phyloP scores from a whole-genome alignment of 768 basidiomycete species.

The Cyclocybe cylindracea region DNA sequence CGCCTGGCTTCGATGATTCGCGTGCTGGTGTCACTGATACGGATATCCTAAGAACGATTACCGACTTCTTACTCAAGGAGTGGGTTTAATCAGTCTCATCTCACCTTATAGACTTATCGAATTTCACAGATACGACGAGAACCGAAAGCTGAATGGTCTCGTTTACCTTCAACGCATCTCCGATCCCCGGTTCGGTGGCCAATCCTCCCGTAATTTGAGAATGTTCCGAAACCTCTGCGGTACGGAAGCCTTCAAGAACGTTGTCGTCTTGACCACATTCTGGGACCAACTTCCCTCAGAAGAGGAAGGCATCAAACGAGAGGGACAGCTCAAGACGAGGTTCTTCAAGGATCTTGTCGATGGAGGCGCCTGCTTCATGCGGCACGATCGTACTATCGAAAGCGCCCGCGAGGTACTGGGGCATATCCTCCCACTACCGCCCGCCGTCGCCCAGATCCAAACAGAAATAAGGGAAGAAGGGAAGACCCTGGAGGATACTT shows the following conservation, averaged over 20 bases:
- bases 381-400: slow-evolving; percentile 31
- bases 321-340: slow-evolving; percentile 33
- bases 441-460: slow-evolving; percentile 11
- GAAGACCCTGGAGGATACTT: slow-evolving; percentile 34
- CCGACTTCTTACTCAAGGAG: slow-evolving; percentile 15
- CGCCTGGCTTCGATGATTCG: slow-evolving; percentile 27
- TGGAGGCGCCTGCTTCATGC: slow-evolving; percentile 39
- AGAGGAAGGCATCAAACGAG: slow-evolving; percentile 30
- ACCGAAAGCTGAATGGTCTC: slow-evolving; percentile 23
- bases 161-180: slow-evolving; percentile 43
- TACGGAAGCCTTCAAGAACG: slow-evolving; percentile 29
- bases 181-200: slow-evolving; percentile 37
- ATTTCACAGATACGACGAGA: too few relatives aligned
- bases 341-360: slow-evolving; percentile 46
- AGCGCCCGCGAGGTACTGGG: slow-evolving; percentile 31
- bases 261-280: slow-evolving; percentile 3
- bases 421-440: slow-evolving; percentile 21
- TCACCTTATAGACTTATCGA: too few relatives aligned
- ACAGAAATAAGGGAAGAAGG: slow-evolving; percentile 14
- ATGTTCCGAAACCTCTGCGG: slow-evolving; percentile 48
- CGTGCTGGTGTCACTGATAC: slow-evolving; percentile 27
- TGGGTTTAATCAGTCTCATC: not conserved
- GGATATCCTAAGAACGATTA: slow-evolving; percentile 36
- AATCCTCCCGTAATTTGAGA: slow-evolving; percentile 39
- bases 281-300: slow-evolving; percentile 1